Evolutionary conservation across 306 rosid species (phyloP), one percentile per base, ranked within the genome.

Genomic region (Boehmeria nivea): DNA sequence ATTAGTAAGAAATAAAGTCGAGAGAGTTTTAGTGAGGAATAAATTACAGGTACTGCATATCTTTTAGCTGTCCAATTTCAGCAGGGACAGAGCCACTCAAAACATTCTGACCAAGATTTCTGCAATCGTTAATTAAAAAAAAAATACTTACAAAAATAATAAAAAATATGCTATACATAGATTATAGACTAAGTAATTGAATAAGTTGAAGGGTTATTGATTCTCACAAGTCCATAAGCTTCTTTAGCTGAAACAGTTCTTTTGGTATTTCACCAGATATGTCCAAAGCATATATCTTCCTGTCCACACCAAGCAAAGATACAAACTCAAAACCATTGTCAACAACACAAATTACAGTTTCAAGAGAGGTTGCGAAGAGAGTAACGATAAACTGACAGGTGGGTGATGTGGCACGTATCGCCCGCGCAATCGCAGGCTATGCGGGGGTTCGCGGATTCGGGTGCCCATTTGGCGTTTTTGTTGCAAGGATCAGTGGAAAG

Each of bases 21-120:
- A n/a, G n/a, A n/a, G n/a, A n/a, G n/a, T 31, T 31, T 31, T 50
- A 22, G 55, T 50, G 11, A 12, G 15, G 8, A 37, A 8, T 21
- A 37, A 72, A 26, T 43, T 72, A 67, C 78, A 73, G 59, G 74
- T 67, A 73, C 33, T 67, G 61, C 70, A 73, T 63, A 18, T 73
- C 61, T 16, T 57, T 13, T 43, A 67, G 17, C 36, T 50, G 70
- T 57, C 67, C 67, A 20, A 74, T 58, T 68, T 74, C 67, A 45
- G 74, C 43, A 34, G 71, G 70, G 20, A 73, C 8, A 9, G 45
- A 27, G n/a, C 74, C 75, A 20, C 63, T 63, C 52, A 73, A 22
- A 24, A 67, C 74, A 57, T 73, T 67, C 57, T 67, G 74, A 57
- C 57, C 70, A 16, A 73, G 66, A 57, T 73, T 62, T 70, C 78